phyloP scores from a whole-genome alignment of 1,284 basidiomycete genomes.

The Singerocomus inundabilis region DNA sequence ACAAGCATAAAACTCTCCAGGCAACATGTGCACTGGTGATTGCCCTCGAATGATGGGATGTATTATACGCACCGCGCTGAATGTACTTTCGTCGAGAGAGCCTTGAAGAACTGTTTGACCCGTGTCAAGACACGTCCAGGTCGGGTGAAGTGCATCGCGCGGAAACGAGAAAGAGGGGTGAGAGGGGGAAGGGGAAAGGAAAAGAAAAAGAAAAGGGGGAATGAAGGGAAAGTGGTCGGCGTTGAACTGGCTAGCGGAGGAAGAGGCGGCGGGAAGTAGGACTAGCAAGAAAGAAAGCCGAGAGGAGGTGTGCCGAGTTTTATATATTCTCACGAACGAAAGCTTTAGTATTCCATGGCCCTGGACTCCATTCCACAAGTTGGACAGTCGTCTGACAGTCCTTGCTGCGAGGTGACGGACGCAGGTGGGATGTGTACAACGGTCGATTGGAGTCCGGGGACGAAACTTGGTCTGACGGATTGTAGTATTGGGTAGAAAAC shows the following conservation, averaged over 20 bases:
- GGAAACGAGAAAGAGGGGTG: not conserved
- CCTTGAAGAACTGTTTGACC: slow-evolving; percentile 16
- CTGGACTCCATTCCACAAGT: not conserved
- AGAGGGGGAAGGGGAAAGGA: not conserved
- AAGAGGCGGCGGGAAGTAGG: not conserved
- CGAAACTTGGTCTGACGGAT: too few relatives aligned
- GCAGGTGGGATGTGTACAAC: too few relatives aligned
- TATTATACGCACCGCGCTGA: slow-evolving; percentile 17
- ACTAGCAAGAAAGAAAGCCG: not conserved
- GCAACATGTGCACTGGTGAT: not conserved
- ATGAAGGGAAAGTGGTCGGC: slow-evolving; percentile 4
- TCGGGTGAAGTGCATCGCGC: slow-evolving; percentile 14
- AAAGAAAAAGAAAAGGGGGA: not conserved
- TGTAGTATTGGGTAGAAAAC: too few relatives aligned
- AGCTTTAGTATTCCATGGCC: not conserved
- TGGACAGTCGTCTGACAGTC: too few relatives aligned
- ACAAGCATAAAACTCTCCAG: not conserved
- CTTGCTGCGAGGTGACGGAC: too few relatives aligned
- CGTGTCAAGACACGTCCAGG: slow-evolving; percentile 15
- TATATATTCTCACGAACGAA: slow-evolving; percentile 3
- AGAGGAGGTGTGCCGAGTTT: not conserved
- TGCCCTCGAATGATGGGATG: not conserved
- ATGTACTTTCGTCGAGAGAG: slow-evolving; percentile 17
- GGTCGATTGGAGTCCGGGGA: too few relatives aligned
- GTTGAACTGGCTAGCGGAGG: not conserved